A percentile compares a stretch with the other conserved stretches of the same genome.
Conservation (phyloP, 352 stramenopile species). For the Phytophthora megakarya region DNA sequence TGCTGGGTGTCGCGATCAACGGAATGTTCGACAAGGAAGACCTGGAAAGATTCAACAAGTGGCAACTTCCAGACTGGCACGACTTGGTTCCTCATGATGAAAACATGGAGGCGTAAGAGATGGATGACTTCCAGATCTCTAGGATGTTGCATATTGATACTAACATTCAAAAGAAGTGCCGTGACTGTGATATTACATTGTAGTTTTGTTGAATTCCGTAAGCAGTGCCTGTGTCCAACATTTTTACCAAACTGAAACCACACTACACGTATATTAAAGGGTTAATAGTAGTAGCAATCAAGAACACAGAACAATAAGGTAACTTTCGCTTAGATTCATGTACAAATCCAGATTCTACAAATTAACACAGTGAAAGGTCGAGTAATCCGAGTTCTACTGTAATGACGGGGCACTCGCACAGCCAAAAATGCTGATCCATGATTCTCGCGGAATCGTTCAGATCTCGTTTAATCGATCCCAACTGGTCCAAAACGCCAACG, state of each 20-base stretch:
- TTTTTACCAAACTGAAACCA: no score
- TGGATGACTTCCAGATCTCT: no score
- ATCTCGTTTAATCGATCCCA: slow-evolving; percentile 21
- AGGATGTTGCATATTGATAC: no score
- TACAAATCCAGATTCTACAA: background rate
- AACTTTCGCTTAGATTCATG: background rate
- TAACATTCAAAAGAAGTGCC: no score
- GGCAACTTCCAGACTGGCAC: slow-evolving; percentile 48
- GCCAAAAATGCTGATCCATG: background rate
- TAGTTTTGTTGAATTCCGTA: no score
- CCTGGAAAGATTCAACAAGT: slow-evolving; percentile 37
- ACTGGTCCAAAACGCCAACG: slow-evolving; percentile 2
- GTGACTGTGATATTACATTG: no score
- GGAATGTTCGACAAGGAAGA: slow-evolving; percentile 36
- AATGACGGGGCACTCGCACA: slow-evolving; percentile 22
- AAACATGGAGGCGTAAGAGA: background rate
- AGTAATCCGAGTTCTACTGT: background rate
- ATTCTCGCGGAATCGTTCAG: background rate
- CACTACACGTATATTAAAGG: no score
- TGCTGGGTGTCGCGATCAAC: slow-evolving; percentile 37
- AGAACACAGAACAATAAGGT: no score
- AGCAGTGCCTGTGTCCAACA: no score
- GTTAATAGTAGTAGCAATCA: no score
- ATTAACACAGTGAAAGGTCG: background rate
- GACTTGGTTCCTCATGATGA: slow-evolving; percentile 34